Conservation (phyloP, 2,329 filamentous ascomycete genomes). For the Daldinia sp. region DNA sequence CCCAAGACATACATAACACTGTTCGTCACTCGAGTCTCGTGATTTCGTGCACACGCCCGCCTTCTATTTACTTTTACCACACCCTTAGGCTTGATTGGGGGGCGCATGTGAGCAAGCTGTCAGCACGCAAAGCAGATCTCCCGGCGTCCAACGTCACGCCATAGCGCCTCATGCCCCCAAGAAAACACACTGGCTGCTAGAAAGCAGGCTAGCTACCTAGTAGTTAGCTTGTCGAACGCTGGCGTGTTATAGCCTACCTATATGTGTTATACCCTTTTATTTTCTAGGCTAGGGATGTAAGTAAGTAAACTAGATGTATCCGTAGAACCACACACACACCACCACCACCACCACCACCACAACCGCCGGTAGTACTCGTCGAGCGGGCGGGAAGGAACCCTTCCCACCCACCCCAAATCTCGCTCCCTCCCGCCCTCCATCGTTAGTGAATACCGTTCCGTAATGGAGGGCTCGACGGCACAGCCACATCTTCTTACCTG, state of each 20-base stretch:
- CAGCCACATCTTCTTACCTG: constrained; percentile 26
- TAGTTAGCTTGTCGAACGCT: constrained; percentile 13
- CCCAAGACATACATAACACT: constrained; percentile 14
- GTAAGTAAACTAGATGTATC: not conserved
- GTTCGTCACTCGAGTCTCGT: constrained; percentile 36
- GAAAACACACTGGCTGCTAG: constrained; percentile 10
- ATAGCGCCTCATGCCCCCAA: constrained; percentile 29
- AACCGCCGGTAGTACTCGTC: not conserved
- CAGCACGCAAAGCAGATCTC: constrained; percentile 39
- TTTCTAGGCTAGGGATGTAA: no score
- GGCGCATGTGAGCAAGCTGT: constrained; percentile 38
- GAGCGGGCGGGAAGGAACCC: constrained; percentile 30
- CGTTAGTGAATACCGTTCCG: constrained; percentile 28
- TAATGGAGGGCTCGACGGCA: constrained; percentile 25
- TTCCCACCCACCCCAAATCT: constrained; percentile 16
- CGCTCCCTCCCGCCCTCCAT: constrained; percentile 14
- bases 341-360: constrained; percentile 7
- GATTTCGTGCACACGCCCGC: constrained; percentile 24
- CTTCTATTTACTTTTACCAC: constrained; percentile 10
- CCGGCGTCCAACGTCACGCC: constrained; percentile 35
- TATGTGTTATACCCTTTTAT: not conserved
- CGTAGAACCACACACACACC: not conserved
- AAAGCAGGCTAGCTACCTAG: no score
- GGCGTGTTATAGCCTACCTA: constrained; percentile 10
- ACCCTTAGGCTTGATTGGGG: constrained; percentile 20